Percentiles rank a stretch among this genome's conserved stretches.
phyloP scores from a whole-genome alignment of 192 early-diverging fungal species.

The Gaertneriomyces sp. region DNA sequence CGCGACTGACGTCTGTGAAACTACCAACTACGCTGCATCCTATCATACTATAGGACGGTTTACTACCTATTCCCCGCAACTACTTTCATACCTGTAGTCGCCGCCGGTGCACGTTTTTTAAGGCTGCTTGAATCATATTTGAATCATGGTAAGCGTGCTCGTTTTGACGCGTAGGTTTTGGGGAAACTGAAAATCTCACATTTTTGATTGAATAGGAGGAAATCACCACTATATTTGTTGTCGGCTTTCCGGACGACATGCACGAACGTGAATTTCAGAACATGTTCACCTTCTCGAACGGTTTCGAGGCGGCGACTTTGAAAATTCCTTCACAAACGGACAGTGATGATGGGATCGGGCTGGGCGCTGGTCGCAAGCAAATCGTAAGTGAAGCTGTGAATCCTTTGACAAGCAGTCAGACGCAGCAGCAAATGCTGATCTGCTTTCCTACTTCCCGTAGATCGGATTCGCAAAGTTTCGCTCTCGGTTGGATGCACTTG shows the following conservation, averaged over 20 bases:
- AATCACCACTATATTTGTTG: slow-evolving; percentile 99
- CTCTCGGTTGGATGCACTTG: slow-evolving; percentile 81
- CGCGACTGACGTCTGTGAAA: no score
- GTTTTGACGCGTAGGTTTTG: no score
- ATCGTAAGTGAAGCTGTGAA: slow-evolving; percentile 12
- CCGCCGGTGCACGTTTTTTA: no score
- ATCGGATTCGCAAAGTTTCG: slow-evolving; percentile 99
- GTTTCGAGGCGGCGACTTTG: slow-evolving; percentile 96
- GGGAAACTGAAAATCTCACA: no score
- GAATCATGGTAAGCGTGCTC: no score
- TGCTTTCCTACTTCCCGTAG: slow-evolving; percentile 41
- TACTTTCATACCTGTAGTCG: no score
- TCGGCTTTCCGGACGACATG: slow-evolving; percentile 99
- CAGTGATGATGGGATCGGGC: slow-evolving; percentile 23
- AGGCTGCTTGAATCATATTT: no score
- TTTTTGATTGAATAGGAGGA: slow-evolving; percentile 58
- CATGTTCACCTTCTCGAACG: slow-evolving; percentile 97
- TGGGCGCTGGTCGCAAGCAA: slow-evolving; percentile 21
- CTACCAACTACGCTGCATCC: no score
- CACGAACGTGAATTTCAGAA: slow-evolving; percentile 98
- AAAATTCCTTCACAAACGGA: slow-evolving; percentile 57
- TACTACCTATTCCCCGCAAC: no score
- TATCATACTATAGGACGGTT: no score
- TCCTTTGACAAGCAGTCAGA: background rate
- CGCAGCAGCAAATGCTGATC: background rate